phyloP scores from a whole-genome alignment of 176 grass and related monocot species.

The Chloris gayana region DNA sequence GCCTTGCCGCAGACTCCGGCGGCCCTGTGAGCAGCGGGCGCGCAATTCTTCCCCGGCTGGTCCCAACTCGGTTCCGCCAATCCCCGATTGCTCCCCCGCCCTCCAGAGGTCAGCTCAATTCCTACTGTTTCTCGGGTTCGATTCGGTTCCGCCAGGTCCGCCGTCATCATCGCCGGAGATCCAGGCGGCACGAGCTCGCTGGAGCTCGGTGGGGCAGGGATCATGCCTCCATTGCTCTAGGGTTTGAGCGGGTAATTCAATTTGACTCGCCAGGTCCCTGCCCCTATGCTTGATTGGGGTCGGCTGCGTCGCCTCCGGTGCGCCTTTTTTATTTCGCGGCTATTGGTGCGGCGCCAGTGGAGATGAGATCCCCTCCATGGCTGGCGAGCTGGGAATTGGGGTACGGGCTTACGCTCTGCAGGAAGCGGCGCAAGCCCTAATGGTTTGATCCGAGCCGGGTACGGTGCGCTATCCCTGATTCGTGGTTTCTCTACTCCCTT shows the following conservation, averaged over 20 bases:
- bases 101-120: conserved; percentile 60
- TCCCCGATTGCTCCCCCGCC: conserved; percentile 34
- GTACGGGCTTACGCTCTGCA: conserved; percentile 56
- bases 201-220: conserved; percentile 38
- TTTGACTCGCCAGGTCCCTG: conserved; percentile 30
- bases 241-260: conserved; percentile 48
- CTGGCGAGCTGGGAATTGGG: conserved; percentile 59
- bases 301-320: background rate
- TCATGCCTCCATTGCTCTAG: conserved; percentile 64
- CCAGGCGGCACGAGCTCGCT: conserved; percentile 32
- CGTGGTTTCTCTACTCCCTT: conserved; percentile 1
- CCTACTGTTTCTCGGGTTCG: conserved; percentile 46
- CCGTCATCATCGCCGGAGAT: conserved; percentile 38
- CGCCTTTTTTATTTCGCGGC: conserved; percentile 23
- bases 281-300: conserved; percentile 43
- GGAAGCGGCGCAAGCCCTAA: conserved; percentile 76
- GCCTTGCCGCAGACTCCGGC: conserved; percentile 32
- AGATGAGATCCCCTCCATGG: conserved; percentile 73
- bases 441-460: conserved; percentile 49
- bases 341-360: conserved; percentile 46
- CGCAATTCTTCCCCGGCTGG: conserved; percentile 40
- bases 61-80: conserved; percentile 14
- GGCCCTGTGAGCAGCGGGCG: conserved; percentile 11
- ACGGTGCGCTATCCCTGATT: conserved; percentile 31
- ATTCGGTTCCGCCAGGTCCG: conserved; percentile 21